phyloP scores from a whole-genome alignment of 345 rosid species.

The Microthlaspi erraticum region DNA sequence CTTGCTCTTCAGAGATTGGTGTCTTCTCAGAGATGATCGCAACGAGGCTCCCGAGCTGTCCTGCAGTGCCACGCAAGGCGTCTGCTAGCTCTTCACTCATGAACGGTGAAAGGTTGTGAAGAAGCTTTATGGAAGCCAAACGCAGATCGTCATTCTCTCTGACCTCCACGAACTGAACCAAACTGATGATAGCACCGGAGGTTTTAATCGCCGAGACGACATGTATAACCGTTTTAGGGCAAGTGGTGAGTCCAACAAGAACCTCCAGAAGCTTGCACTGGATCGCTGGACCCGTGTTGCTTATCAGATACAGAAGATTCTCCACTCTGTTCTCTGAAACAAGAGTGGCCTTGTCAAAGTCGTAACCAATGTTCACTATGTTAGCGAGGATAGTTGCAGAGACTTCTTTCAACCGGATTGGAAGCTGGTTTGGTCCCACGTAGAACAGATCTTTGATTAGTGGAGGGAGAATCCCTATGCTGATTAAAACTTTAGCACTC shows the following conservation, averaged over 20 bases:
- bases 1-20: conserved; percentile 80
- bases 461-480: conserved; percentile 87
- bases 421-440: conserved; percentile 72
- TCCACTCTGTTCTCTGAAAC: conserved; percentile 84
- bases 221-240: conserved; percentile 59
- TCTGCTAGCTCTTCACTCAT: conserved; percentile 86
- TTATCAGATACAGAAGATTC: conserved; percentile 79
- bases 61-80: conserved; percentile 78
- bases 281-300: conserved; percentile 95
- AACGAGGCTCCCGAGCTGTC: conserved; percentile 82
- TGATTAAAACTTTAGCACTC: conserved; percentile 83
- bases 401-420: conserved; percentile 89
- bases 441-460: conserved; percentile 84
- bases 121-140: conserved; percentile 81
- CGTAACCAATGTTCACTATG: conserved; percentile 75
- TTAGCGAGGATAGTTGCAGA: conserved; percentile 94
- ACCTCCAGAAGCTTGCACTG: conserved; percentile 97
- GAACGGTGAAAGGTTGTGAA: conserved; percentile 79
- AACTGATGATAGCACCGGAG: conserved; percentile 89
- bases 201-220: conserved; percentile 86
- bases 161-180: conserved; percentile 97
- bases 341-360: conserved; percentile 72
- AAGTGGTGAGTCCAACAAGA: conserved; percentile 86
- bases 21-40: conserved; percentile 70
- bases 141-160: conserved; percentile 60